Conservation (phyloP, 441 rosid genomes). For the Eutrema salsugineum region DNA sequence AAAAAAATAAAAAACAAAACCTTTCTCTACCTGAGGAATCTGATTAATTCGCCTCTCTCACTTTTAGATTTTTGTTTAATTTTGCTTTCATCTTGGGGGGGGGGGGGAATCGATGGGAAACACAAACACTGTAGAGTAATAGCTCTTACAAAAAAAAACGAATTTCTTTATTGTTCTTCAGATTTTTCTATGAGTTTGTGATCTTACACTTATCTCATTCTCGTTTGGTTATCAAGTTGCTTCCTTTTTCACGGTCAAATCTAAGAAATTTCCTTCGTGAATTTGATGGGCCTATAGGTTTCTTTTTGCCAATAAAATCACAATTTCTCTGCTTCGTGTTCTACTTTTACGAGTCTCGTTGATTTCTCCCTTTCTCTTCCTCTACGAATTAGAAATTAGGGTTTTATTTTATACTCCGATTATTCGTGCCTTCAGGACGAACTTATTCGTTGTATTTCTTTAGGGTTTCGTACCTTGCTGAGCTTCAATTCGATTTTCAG, state of each 20-base stretch:
- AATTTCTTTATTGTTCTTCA: constrained; percentile 13
- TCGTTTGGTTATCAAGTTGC: not conserved
- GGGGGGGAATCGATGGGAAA: constrained; percentile 4
- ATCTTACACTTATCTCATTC: not conserved
- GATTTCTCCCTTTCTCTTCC: constrained; percentile 27
- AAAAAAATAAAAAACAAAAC: not conserved
- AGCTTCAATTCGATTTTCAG: constrained; percentile 13
- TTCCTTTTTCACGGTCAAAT: constrained; percentile 20
- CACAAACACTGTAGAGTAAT: constrained; percentile 15
- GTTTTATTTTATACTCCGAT: constrained; percentile 19
- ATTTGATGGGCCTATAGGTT: constrained; percentile 21
- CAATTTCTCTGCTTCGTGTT: constrained; percentile 19
- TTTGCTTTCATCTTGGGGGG: not conserved
- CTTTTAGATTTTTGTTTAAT: not conserved
- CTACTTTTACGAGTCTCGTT: constrained; percentile 40
- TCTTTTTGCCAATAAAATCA: not conserved
- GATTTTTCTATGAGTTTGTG: constrained; percentile 7
- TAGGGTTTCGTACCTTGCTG: constrained; percentile 37
- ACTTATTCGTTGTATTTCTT: constrained; percentile 24
- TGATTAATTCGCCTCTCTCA: not conserved
- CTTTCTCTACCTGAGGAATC: not conserved
- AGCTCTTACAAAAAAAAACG: not conserved
- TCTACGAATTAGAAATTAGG: constrained; percentile 30
- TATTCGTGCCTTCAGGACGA: constrained; percentile 13
- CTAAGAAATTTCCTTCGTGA: constrained; percentile 1